Evolutionary conservation across 352 stramenopile species (phyloP), one percentile per base, ranked within the genome.

Genomic region (Discostella stelligera): DNA sequence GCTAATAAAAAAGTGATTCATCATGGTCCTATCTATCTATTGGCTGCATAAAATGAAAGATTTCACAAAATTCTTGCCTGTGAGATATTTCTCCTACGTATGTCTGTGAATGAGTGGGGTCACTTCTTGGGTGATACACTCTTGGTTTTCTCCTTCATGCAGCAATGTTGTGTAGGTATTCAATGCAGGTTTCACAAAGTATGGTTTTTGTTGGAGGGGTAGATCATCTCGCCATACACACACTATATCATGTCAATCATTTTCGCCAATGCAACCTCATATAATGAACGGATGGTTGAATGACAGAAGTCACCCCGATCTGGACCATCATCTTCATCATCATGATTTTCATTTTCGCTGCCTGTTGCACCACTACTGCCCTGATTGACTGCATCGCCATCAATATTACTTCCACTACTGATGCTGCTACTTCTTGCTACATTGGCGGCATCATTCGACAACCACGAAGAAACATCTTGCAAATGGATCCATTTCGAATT

Each of bases 301-400:
- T 83, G 76, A 55, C 76, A 83, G 68, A 83, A 83, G 52, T 76
- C 70, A 32, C 74, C 74, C 32, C n/a, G 18, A 53, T 66, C 61
- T 30, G 74, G 74, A 41, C 74, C 74, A 69, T 82, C 74, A 62
- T 77, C 74, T 60, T 76, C 66, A 18, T 53, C 44, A n/a, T 55
- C n/a, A 0, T n/a, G n/a, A 13, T 44, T 44, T 8, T 2, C 27
- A 46, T 16, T 25, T 10, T 32, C 5, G 27, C 27, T 32, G 27
- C 27, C 27, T 5, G 27, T 32, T 27, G 74, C 66, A 55, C 74
- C 74, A 69, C 77, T 66, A 56, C 76, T 67, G 56, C 71, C 66
- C n/a, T 53, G 30, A 21, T 55, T 21, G 21, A 54, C 23, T 6
- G 49, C 27, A 53, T 58, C 18, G 3, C 66, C 25, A 21, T 74